A percentile compares a stretch with the other conserved stretches of the same genome.
These are phyloP conservation scores for Ophiostoma novo-ulmi DNA, from an alignment of 2,329 filamentous ascomycete genomes.

Conservation along the genomic window DNA sequence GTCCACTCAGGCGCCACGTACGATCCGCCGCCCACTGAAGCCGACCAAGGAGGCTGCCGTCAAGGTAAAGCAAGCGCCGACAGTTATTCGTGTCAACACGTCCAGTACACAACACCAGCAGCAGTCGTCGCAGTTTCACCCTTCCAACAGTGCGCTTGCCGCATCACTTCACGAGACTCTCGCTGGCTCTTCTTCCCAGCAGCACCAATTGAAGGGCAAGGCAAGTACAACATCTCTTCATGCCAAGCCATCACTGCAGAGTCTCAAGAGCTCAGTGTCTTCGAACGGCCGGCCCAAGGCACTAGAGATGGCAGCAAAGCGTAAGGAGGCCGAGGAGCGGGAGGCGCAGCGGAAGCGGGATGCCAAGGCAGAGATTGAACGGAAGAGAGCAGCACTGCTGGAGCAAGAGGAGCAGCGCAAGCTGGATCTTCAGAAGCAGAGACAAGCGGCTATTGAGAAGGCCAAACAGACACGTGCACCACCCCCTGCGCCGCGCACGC, in stretches of 20 bases:
- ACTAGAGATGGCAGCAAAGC: constrained; percentile 68
- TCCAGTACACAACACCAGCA: constrained; percentile 46
- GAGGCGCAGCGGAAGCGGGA: constrained; percentile 74
- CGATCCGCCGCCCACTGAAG: constrained; percentile 56
- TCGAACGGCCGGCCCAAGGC: constrained; percentile 63
- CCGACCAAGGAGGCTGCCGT: constrained; percentile 54
- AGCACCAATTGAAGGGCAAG: constrained; percentile 54
- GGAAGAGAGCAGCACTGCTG: constrained; percentile 62
- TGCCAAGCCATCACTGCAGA: constrained; percentile 50
- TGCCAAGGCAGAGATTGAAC: constrained; percentile 74
- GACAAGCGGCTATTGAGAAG: constrained; percentile 58
- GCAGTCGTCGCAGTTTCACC: constrained; percentile 48
- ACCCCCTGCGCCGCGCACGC: constrained; percentile 53
- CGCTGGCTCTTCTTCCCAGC: constrained; percentile 37
- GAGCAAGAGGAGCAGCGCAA: constrained; percentile 57
- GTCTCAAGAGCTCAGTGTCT: constrained; percentile 61
- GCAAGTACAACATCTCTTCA: constrained; percentile 62
- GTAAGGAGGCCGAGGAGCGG: constrained; percentile 79
- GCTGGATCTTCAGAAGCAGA: constrained; percentile 58
- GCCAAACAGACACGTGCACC: constrained; percentile 61
- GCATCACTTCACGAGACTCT: constrained; percentile 56
- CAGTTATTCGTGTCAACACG: constrained; percentile 66
- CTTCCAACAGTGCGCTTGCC: constrained; percentile 53
- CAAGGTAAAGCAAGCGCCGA: constrained; percentile 63
- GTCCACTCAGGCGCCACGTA: constrained; percentile 46